A percentile compares a stretch with the other conserved stretches of the same genome.
phyloP scores from a whole-genome alignment of 169 alveolate species.

The Cryptosporidium bovis region DNA sequence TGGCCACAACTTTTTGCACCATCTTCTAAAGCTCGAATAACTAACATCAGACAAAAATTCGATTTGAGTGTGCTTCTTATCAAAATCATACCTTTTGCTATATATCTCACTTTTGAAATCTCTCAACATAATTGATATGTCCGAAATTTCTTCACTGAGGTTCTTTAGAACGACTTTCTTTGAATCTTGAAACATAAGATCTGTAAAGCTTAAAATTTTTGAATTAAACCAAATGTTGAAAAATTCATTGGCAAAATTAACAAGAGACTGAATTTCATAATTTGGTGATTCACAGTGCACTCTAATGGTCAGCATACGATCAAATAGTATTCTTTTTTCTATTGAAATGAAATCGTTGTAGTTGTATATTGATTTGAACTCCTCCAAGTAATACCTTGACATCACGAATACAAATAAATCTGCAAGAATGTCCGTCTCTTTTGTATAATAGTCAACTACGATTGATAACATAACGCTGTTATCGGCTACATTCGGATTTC shows the following conservation, averaged over 20 bases:
- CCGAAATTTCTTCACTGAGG: neutral
- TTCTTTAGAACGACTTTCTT: neutral
- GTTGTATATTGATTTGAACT: neutral
- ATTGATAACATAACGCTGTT: neutral
- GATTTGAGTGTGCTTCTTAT: neutral
- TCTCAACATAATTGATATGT: neutral
- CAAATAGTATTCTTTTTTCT: slow-evolving; percentile 11
- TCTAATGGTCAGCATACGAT: slow-evolving; percentile 17
- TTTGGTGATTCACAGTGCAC: neutral
- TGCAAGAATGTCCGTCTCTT: slow-evolving; percentile 13
- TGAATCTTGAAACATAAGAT: neutral
- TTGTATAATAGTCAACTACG: slow-evolving; percentile 24
- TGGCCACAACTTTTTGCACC: neutral
- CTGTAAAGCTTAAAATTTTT: neutral
- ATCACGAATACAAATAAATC: slow-evolving; percentile 6
- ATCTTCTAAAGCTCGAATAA: neutral
- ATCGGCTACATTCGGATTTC: neutral
- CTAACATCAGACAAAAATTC: slow-evolving; percentile 19
- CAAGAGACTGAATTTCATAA: neutral
- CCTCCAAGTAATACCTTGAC: neutral
- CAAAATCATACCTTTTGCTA: slow-evolving; percentile 38
- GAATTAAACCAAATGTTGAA: neutral
- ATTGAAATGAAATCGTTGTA: neutral
- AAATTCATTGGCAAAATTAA: neutral
- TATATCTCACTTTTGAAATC: slow-evolving; percentile 7